These are phyloP conservation scores for Strobilomyces confusus DNA, from an alignment of 768 basidiomycete genomes.

Conservation along the genomic window DNA sequence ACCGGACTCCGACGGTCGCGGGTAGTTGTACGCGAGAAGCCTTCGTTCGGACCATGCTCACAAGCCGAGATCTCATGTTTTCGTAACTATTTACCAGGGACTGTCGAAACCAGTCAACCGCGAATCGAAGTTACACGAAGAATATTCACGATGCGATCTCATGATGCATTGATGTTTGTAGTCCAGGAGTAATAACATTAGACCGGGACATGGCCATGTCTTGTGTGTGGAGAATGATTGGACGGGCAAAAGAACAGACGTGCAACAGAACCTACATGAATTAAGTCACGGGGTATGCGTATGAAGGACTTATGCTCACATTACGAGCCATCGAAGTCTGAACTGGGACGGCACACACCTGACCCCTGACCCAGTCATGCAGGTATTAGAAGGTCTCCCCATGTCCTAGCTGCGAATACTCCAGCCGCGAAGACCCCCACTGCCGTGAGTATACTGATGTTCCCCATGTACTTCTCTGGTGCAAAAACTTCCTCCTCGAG, in stretches of 20 bases:
- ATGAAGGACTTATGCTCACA: conserved; percentile 1
- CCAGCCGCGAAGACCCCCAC: conserved; percentile 66
- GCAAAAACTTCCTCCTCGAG: conserved; percentile 62
- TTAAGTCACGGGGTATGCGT: neutral
- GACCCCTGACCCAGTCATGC: conserved; percentile 31
- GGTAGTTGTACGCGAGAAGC: neutral
- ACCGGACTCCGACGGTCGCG: neutral
- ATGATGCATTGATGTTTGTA: conserved; percentile 14
- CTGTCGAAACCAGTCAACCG: conserved; percentile 10
- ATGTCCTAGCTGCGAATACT: conserved; percentile 66
- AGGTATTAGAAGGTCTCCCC: conserved; percentile 76
- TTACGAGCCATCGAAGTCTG: neutral
- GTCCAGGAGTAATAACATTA: conserved; percentile 18
- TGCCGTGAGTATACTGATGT: conserved; percentile 65
- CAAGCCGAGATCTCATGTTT: neutral
- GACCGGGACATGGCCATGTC: conserved; percentile 16
- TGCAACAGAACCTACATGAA: neutral
- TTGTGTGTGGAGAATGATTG: conserved; percentile 10
- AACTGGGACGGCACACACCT: neutral
- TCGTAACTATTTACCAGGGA: conserved; percentile 11
- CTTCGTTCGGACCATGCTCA: neutral
- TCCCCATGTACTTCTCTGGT: conserved; percentile 72
- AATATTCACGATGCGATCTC: conserved; percentile 10
- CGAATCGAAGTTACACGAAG: conserved; percentile 8
- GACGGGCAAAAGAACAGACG: conserved; percentile 3